A percentile compares a stretch with the other conserved stretches of the same genome.
Evolutionary conservation across 805 yeast genomes (phyloP).

Genomic region (Ogataea corticis): DNA sequence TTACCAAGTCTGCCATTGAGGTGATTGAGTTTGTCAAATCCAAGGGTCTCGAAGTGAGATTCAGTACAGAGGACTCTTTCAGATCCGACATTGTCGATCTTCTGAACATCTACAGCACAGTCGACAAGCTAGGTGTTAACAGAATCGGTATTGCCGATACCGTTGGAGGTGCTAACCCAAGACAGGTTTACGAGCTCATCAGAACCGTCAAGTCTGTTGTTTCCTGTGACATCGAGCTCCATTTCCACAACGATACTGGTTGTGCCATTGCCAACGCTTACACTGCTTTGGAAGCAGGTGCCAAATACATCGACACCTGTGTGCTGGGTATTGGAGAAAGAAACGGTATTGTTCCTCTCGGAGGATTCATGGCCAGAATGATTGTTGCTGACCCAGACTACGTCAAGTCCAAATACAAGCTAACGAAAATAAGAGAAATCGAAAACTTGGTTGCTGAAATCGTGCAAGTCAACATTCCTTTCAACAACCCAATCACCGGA

Average conservation of each 20-base stretch:
- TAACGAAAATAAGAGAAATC: constrained; percentile 55
- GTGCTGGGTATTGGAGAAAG: constrained; percentile 65
- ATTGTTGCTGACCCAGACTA: constrained; percentile 61
- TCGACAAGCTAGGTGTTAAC: constrained; percentile 60
- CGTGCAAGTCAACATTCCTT: constrained; percentile 58
- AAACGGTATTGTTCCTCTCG: constrained; percentile 62
- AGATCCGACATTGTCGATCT: constrained; percentile 61
- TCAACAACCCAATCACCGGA: constrained; percentile 64
- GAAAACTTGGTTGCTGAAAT: constrained; percentile 61
- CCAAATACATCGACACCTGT: constrained; percentile 57
- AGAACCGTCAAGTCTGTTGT: constrained; percentile 58
- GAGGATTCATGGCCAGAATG: constrained; percentile 65
- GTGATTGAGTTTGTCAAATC: constrained; percentile 62
- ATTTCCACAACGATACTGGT: constrained; percentile 64
- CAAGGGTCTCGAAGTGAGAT: constrained; percentile 59
- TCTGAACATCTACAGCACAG: constrained; percentile 59
- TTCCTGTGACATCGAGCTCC: constrained; percentile 59
- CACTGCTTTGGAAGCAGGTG: constrained; percentile 64
- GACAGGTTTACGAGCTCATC: constrained; percentile 61
- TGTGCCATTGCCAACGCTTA: constrained; percentile 66
- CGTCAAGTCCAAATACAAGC: constrained; percentile 57
- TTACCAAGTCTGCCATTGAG: constrained; percentile 56
- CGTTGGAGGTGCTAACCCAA: constrained; percentile 63
- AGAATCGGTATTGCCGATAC: constrained; percentile 67
- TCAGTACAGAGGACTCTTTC: constrained; percentile 60